A percentile compares a stretch with the other conserved stretches of the same genome.
phyloP scores from a whole-genome alignment of 768 basidiomycete genomes.

The Dioszegia hungarica region DNA sequence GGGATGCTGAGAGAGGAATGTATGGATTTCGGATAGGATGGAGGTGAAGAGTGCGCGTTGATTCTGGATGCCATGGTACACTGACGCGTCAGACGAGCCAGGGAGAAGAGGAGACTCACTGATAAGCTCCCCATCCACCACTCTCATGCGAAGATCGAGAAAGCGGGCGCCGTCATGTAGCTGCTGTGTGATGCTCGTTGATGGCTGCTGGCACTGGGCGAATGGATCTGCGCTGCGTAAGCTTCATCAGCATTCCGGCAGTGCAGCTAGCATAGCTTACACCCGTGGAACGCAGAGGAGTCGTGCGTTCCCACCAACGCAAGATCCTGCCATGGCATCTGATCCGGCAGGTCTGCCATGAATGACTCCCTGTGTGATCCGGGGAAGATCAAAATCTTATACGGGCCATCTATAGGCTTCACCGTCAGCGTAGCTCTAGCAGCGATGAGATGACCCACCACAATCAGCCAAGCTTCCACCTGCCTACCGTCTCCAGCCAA shows the following conservation, averaged over 20 bases:
- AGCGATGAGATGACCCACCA: no score
- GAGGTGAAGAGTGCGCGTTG: constrained; percentile 64
- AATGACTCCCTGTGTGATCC: constrained; percentile 22
- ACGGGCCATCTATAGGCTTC: background rate
- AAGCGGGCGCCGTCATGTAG: constrained; percentile 66
- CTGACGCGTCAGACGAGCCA: constrained; percentile 19
- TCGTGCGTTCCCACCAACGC: constrained; percentile 64
- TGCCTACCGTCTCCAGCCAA: background rate
- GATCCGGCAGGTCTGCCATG: constrained; percentile 60
- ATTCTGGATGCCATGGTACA: constrained; percentile 75
- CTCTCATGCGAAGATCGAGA: constrained; percentile 72
- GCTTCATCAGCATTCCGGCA: constrained; percentile 36
- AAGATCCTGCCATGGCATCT: constrained; percentile 65
- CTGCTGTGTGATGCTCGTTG: constrained; percentile 63
- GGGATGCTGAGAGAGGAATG: constrained; percentile 62
- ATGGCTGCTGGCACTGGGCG: constrained; percentile 73
- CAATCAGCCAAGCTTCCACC: background rate
- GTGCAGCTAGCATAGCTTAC: constrained; percentile 10
- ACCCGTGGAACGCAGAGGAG: constrained; percentile 21
- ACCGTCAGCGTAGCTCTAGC: no score
- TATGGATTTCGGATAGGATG: constrained; percentile 60
- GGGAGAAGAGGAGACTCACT: constrained; percentile 10
- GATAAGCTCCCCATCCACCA: constrained; percentile 61
- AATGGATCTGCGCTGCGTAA: constrained; percentile 53
- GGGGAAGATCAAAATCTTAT: constrained; percentile 5